phyloP scores from a whole-genome alignment of 352 stramenopile genomes.

The Phytophthora foliorum region DNA sequence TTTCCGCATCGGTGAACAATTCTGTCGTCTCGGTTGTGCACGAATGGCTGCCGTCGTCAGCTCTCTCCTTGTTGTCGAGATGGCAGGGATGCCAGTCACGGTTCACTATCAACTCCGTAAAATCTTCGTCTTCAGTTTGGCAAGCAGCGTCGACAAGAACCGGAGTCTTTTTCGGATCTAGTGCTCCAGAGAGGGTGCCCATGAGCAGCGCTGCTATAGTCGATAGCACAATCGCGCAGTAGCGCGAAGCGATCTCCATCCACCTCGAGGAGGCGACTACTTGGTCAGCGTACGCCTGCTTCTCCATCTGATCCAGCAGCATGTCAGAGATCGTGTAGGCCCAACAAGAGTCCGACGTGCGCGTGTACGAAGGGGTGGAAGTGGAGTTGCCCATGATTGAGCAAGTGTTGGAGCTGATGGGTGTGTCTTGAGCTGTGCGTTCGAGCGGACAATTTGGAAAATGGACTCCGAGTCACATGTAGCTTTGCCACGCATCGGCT shows the following conservation, averaged over 20 bases:
- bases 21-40: slow-evolving; percentile 64
- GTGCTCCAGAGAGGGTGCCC: slow-evolving; percentile 15
- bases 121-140: slow-evolving; percentile 27
- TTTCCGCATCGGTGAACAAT: slow-evolving; percentile 48
- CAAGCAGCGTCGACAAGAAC: slow-evolving; percentile 23
- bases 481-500: background rate
- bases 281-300: slow-evolving; percentile 23
- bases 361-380: slow-evolving; percentile 41
- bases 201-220: slow-evolving; percentile 22
- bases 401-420: slow-evolving; percentile 7
- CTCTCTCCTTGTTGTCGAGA: slow-evolving; percentile 13
- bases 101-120: slow-evolving; percentile 11
- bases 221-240: slow-evolving; percentile 24
- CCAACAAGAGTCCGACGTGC: slow-evolving; percentile 2
- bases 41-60: slow-evolving; percentile 45
- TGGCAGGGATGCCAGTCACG: slow-evolving; percentile 17
- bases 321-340: slow-evolving; percentile 29
- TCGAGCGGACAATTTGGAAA: slow-evolving; percentile 45
- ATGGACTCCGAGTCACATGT: slow-evolving; percentile 25
- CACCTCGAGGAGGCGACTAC: background rate
- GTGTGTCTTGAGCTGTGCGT: slow-evolving; percentile 6
- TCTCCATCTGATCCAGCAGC: slow-evolving; percentile 35
- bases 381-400: slow-evolving; percentile 59
- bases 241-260: slow-evolving; percentile 12
- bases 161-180: slow-evolving; percentile 15